Percentiles rank a stretch among this genome's conserved stretches.
Evolutionary conservation across 73 alveolate genomes (phyloP).

Genomic region (Tetrahymena thermophila): DNA sequence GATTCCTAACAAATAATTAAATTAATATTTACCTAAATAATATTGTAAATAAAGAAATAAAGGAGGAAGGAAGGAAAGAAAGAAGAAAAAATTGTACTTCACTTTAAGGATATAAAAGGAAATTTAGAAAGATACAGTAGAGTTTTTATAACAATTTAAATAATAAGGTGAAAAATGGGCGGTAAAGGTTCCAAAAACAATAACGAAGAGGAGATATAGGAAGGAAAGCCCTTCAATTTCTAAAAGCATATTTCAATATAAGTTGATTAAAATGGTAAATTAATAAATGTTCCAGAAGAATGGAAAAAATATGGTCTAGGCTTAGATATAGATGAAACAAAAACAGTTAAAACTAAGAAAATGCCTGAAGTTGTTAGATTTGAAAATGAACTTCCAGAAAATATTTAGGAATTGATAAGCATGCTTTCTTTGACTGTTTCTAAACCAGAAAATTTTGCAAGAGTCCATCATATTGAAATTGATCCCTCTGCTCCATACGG

Average conservation of each 20-base stretch:
- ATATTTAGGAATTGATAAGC: conserved; percentile 8
- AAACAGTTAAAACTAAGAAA: conserved; percentile 24
- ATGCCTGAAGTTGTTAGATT: conserved; percentile 14
- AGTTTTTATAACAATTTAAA: too few relatives aligned
- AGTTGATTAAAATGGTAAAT: conserved; percentile 9
- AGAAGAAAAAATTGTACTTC: not conserved
- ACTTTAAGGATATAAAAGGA: not conserved
- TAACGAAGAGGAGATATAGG: not conserved
- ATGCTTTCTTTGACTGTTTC: conserved; percentile 12
- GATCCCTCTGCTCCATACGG: conserved; percentile 27
- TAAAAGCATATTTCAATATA: not conserved
- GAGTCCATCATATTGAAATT: conserved; percentile 21
- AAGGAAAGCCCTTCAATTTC: not conserved
- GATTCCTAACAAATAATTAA: not conserved
- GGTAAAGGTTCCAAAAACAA: not conserved
- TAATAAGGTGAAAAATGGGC: not conserved
- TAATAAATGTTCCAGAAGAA: conserved; percentile 25
- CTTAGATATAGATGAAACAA: conserved; percentile 16
- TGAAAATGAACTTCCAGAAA: conserved; percentile 33
- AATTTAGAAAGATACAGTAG: too few relatives aligned
- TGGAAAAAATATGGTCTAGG: conserved; percentile 14
- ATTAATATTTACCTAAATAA: not conserved
- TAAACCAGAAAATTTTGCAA: conserved; percentile 13
- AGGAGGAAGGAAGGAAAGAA: not conserved
- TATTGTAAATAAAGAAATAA: too few relatives aligned